Evolutionary conservation across 371 early-diverging fungal species (phyloP), one percentile per base, ranked within the genome.

Genomic region (Mortierella sp.): DNA sequence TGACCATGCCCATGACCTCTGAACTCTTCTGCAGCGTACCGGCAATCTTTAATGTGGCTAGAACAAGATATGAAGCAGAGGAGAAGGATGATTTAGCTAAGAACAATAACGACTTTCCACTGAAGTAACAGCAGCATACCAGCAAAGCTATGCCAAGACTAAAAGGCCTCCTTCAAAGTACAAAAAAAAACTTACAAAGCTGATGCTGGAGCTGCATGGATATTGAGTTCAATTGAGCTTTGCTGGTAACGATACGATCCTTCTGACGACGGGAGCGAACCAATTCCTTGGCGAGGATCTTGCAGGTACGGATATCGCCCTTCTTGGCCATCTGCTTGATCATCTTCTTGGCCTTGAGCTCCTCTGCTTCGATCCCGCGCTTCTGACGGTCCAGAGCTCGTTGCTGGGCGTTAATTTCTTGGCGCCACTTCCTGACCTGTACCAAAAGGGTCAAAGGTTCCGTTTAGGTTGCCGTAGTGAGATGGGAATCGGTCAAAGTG

Each of bases 221-320:
- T 71, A 99, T 93, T 18, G 97, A 96, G 87, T 97, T 97, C 81
- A 99, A 91, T 84, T 98, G 98, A 1, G 98, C 99, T 82, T 97
- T 98, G 82, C 94, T 95, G 35, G 96, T 96, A 80, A 94, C 91
- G 51, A 99, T 76, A 49, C 98, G 91, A 73, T 96, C 92, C 83
- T 94, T 96, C 38, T 97, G 96, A 77, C 92, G 93, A 70, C 94
- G 90, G 70, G 95, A 93, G 10, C 95, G 91, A 43, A 97, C 94
- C 54, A 99, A 88, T 84, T 97, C 97, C 82, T 94, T 96, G 27
- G 98, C 98, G 41, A 97, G 89, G 60, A 91, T 90, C 78, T 92
- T 95, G 87, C 97, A 97, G 21, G 91, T 92, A 54, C 91, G 92
- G 43, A 87, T 78, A 88, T 98, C 98, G 55, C 94, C 94, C 78